These are phyloP conservation scores for Mariannaea elegans DNA, from an alignment of 2,329 filamentous ascomycete species.

Conservation along the genomic window DNA sequence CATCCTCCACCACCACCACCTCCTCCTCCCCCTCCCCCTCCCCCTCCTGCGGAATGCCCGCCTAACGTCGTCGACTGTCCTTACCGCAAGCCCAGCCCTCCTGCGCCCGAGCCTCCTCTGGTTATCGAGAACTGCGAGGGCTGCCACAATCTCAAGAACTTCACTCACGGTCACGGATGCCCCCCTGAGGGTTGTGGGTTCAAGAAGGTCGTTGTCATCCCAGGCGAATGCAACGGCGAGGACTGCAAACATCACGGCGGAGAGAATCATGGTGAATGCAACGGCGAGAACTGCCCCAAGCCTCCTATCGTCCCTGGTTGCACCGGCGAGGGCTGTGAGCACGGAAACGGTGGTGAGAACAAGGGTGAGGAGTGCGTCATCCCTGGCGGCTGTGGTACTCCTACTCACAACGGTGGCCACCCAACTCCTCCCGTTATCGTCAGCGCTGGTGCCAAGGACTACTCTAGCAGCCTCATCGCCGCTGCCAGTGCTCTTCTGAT, in stretches of 20 bases:
- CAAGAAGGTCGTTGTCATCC: too few relatives aligned
- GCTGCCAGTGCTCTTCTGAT: background rate
- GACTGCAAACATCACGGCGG: too few relatives aligned
- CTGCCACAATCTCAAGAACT: background rate
- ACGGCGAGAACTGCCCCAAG: background rate
- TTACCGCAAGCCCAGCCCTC: background rate
- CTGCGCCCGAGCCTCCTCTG: background rate
- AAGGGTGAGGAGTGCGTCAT: too few relatives aligned
- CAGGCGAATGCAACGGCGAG: background rate
- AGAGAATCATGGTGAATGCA: background rate
- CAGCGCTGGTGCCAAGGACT: slow-evolving; percentile 5
- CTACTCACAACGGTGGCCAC: too few relatives aligned
- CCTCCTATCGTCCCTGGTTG: too few relatives aligned
- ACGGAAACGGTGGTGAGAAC: too few relatives aligned
- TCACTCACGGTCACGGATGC: background rate
- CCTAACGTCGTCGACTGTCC: background rate
- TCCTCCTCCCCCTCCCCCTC: too few relatives aligned
- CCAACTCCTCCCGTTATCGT: background rate
- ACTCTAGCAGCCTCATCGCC: background rate
- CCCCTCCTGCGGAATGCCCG: too few relatives aligned
- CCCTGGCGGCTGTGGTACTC: too few relatives aligned
- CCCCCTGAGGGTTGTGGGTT: background rate
- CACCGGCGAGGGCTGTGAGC: background rate
- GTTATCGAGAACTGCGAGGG: background rate
- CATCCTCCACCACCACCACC: too few relatives aligned